Base-by-base conservation (phyloP, 2,329 filamentous ascomycete species). In the Chrysoporthe cubensis region DNA sequence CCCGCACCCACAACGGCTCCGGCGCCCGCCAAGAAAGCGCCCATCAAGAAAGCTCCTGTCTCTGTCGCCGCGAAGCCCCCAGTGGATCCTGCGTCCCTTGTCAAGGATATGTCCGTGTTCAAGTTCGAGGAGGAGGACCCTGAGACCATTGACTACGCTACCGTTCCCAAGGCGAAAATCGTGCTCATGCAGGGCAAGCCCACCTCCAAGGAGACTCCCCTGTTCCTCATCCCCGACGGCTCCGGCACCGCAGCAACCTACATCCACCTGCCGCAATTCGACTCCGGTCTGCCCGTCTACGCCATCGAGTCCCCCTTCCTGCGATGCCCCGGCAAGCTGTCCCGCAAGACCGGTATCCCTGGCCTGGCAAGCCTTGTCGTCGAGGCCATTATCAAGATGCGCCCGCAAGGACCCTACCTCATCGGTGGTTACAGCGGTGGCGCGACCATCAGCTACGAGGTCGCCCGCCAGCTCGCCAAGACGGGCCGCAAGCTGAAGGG, bases 231-330 rank as follows among this genome's bases (percentile, higher is more conserved):
- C 40, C 70, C 75, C 18, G 76, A 75, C 59, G 73, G 73, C 26
- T 72, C 71, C 16, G 75, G 76, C 6, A 71, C 74, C 11, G 71
- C 74, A 4, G 71, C 73, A 11, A 69, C 72, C 58, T 77, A 72
- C 58, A 72, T 74, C 58, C 71, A 76, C 64, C 71, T 76, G 8
- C 74, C 67, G 2, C 60, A 68, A 13, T 71, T 77, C 44, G 68
- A 66, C 48, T 72, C 71, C 18, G 70, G 69, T 18, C 65, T 66
- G 43, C 65, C 72, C 21, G 64, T 77, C 52, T 75, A 76, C 65
- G 74, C 70, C 50, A 71, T 77, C 59, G 75, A 77, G 65, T 75
- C 73, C 26, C 75, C 75, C 1, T 75, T 72, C 70, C 66, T 75
- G 14, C 59, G 69, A 42, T 72, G 69, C 58, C 74, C 72, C 3